Evolutionary conservation across 768 basidiomycete species (phyloP).

Genomic region (Suillus subluteus): DNA sequence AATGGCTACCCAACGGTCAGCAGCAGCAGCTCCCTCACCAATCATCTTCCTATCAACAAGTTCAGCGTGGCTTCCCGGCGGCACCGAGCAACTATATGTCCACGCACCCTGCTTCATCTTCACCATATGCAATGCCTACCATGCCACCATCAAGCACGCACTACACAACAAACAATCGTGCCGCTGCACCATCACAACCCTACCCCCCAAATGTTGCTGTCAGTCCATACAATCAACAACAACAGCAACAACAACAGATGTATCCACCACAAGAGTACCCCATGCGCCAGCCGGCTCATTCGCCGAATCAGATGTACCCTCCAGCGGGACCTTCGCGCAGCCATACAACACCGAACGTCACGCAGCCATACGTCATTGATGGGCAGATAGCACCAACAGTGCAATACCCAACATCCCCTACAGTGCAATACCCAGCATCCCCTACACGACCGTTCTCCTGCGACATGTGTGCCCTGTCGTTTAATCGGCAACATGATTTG

Average conservation of each 20-base stretch:
- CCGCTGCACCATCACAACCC: slow-evolving; percentile 23
- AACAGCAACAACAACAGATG: slow-evolving; percentile 23
- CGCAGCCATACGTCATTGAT: not conserved
- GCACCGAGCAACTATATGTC: slow-evolving; percentile 18
- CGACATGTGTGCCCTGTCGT: slow-evolving; percentile 77
- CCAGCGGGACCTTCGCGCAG: slow-evolving; percentile 5
- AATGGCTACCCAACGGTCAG: slow-evolving; percentile 28
- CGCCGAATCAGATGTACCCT: slow-evolving; percentile 27
- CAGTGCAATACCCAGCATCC: slow-evolving; percentile 57
- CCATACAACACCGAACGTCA: not conserved
- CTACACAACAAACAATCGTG: slow-evolving; percentile 23
- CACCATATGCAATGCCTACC: slow-evolving; percentile 24
- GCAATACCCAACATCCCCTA: slow-evolving; percentile 61
- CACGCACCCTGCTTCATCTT: slow-evolving; percentile 21
- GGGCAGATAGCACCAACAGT: slow-evolving; percentile 24
- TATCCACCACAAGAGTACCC: slow-evolving; percentile 30
- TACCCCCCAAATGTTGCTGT: slow-evolving; percentile 21
- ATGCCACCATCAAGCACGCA: slow-evolving; percentile 14
- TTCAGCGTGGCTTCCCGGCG: slow-evolving; percentile 10
- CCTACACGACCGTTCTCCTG: slow-evolving; percentile 66
- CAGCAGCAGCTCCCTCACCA: slow-evolving; percentile 30
- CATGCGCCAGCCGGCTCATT: slow-evolving; percentile 37
- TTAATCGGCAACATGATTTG: slow-evolving; percentile 85
- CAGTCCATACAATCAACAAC: slow-evolving; percentile 21
- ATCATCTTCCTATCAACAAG: slow-evolving; percentile 25